phyloP scores from a whole-genome alignment of 2,329 filamentous ascomycete genomes.

The Fusarium dlaminii region DNA sequence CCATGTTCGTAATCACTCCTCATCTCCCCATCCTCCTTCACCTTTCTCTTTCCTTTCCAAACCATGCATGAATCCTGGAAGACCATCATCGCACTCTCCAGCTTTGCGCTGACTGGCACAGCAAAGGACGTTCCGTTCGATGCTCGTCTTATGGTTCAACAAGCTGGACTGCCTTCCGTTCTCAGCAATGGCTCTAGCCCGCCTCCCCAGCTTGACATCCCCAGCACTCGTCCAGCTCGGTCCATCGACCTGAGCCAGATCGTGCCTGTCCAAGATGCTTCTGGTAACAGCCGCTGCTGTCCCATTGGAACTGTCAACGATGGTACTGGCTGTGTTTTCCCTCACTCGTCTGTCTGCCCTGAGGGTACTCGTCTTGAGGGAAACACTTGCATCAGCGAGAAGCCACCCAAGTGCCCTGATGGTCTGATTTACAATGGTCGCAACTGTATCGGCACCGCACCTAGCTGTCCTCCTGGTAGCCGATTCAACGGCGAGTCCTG shows the following conservation, averaged over 20 bases:
- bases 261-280: not conserved
- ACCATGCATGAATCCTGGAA: constrained; percentile 7
- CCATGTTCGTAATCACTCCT: not conserved
- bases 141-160: not conserved
- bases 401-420: not conserved
- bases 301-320: constrained; percentile 27
- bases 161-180: not conserved
- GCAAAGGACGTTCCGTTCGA: constrained; percentile 3
- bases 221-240: not conserved
- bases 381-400: constrained; percentile 17
- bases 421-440: constrained; percentile 7
- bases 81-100: not conserved
- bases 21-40: not conserved
- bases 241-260: constrained; percentile 14
- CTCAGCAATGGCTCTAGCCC: not conserved
- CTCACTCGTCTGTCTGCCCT: constrained; percentile 21
- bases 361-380: constrained; percentile 16
- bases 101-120: not conserved
- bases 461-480: not conserved
- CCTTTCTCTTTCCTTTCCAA: not conserved
- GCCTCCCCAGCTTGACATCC: not conserved
- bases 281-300: constrained; percentile 13
- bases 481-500: constrained; percentile 20
- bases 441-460: not conserved
- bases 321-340: constrained; percentile 24